phyloP scores from a whole-genome alignment of 805 yeast genomes.

The Kuraishia cidri region DNA sequence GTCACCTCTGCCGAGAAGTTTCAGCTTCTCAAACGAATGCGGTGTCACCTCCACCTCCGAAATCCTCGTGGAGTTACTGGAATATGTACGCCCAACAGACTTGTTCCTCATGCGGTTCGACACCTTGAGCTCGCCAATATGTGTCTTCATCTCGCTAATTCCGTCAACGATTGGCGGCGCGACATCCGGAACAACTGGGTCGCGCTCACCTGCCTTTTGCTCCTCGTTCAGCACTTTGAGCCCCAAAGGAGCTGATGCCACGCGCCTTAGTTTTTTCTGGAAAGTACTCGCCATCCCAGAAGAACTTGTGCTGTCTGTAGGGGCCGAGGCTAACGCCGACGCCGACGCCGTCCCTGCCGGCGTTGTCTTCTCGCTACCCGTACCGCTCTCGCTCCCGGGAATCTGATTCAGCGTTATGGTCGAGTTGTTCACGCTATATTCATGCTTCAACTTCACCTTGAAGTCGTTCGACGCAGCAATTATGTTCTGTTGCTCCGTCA shows the following conservation, averaged over 20 bases:
- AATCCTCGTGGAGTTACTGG: slow-evolving; percentile 65
- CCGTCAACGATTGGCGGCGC: slow-evolving; percentile 2
- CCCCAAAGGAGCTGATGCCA: slow-evolving; percentile 78
- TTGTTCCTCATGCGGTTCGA: slow-evolving; percentile 29
- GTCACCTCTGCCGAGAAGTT: slow-evolving; percentile 93
- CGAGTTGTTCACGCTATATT: slow-evolving; percentile 20
- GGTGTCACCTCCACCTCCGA: slow-evolving; percentile 79
- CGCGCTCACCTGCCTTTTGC: slow-evolving; percentile 4
- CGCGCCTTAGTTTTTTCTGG: slow-evolving; percentile 50
- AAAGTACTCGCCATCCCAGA: slow-evolving; percentile 13
- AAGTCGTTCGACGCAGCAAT: slow-evolving; percentile 14
- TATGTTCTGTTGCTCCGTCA: slow-evolving; percentile 10
- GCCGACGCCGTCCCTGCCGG: background rate
- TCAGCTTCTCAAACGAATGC: slow-evolving; percentile 78
- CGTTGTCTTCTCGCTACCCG: too few species aligned
- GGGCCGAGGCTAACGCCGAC: background rate
- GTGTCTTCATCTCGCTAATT: slow-evolving; percentile 14
- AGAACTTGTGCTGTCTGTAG: slow-evolving; percentile 6
- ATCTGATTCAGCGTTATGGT: slow-evolving; percentile 8
- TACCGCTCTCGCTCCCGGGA: background rate
- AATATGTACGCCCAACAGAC: slow-evolving; percentile 52
- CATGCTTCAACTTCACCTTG: slow-evolving; percentile 20
- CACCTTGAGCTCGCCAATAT: slow-evolving; percentile 25
- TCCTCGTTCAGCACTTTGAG: slow-evolving; percentile 24
- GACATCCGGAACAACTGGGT: background rate